phyloP scores from a whole-genome alignment of 2,329 filamentous ascomycete species.

The Botrytis tulipae region DNA sequence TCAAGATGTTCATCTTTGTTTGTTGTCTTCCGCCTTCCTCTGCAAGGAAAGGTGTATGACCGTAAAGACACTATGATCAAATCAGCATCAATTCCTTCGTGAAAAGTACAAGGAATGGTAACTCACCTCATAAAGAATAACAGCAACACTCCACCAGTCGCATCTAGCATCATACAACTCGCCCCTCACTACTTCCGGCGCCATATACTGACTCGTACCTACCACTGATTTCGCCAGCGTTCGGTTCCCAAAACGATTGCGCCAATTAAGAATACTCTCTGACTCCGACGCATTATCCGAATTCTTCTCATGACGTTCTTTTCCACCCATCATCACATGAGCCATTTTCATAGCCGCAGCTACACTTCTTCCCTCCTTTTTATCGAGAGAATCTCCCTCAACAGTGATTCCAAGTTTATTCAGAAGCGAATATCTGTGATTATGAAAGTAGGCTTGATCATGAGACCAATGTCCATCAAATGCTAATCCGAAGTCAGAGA shows the following conservation, averaged over 20 bases:
- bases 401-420: slow-evolving; percentile 73
- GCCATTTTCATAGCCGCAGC: slow-evolving; percentile 43
- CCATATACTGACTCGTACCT: slow-evolving; percentile 98
- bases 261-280: slow-evolving; percentile 64
- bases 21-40: slow-evolving; percentile 70
- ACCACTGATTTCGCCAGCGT: slow-evolving; percentile 81
- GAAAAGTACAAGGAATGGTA: no score
- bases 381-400: slow-evolving; percentile 71
- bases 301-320: slow-evolving; percentile 43
- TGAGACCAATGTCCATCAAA: slow-evolving; percentile 97
- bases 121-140: slow-evolving; percentile 80
- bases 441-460: slow-evolving; percentile 81
- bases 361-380: slow-evolving; percentile 49
- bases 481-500: slow-evolving; percentile 92
- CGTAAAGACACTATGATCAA: slow-evolving; percentile 70
- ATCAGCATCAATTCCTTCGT: not conserved
- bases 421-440: slow-evolving; percentile 75
- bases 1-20: slow-evolving; percentile 82
- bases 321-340: slow-evolving; percentile 42
- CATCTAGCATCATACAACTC: slow-evolving; percentile 86
- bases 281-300: slow-evolving; percentile 30
- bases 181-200: slow-evolving; percentile 84
- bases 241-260: slow-evolving; percentile 66
- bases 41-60: slow-evolving; percentile 83
- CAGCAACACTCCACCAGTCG: slow-evolving; percentile 95